A percentile compares a stretch with the other conserved stretches of the same genome.
Evolutionary conservation across 2,329 filamentous ascomycete genomes (phyloP).

Genomic region (Clonostachys byssicola): DNA sequence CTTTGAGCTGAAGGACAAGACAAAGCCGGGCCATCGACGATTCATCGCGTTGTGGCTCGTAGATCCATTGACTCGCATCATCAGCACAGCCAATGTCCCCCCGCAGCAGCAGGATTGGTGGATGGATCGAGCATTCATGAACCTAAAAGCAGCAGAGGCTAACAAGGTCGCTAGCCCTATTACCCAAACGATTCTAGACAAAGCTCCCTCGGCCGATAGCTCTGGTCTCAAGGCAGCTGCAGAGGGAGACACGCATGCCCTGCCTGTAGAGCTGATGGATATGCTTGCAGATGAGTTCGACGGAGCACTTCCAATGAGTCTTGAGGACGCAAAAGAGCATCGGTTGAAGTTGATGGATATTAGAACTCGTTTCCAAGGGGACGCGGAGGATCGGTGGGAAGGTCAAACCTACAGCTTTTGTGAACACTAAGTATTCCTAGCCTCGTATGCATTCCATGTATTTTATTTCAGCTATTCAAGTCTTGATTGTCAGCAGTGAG

Average conservation of each 20-base stretch:
- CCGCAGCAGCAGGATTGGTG: conserved; percentile 25
- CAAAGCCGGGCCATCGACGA: conserved; percentile 43
- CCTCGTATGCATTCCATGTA: too few species aligned
- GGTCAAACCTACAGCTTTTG: neutral
- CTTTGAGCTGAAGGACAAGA: conserved; percentile 40
- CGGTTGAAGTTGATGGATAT: conserved; percentile 2
- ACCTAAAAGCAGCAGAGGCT: too few species aligned
- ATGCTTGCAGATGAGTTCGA: too few species aligned
- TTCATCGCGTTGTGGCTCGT: conserved; percentile 51
- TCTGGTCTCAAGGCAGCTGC: too few species aligned
- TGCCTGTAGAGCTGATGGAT: too few species aligned
- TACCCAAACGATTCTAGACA: too few species aligned
- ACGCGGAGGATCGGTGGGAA: neutral
- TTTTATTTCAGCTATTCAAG: too few species aligned
- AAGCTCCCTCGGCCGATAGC: too few species aligned
- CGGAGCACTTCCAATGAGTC: neutral
- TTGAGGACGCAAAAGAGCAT: conserved; percentile 4
- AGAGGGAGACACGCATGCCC: neutral
- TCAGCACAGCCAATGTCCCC: conserved; percentile 24
- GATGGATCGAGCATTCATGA: neutral
- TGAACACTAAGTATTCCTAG: neutral
- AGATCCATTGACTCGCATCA: conserved; percentile 36
- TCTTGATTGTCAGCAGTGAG: too few species aligned
- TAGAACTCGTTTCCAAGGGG: neutral
- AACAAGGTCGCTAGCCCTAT: too few species aligned